A percentile compares a stretch with the other conserved stretches of the same genome.
These are phyloP conservation scores for Raffaelea ambrosiae DNA, from an alignment of 2,329 filamentous ascomycete genomes.

Conservation along the genomic window DNA sequence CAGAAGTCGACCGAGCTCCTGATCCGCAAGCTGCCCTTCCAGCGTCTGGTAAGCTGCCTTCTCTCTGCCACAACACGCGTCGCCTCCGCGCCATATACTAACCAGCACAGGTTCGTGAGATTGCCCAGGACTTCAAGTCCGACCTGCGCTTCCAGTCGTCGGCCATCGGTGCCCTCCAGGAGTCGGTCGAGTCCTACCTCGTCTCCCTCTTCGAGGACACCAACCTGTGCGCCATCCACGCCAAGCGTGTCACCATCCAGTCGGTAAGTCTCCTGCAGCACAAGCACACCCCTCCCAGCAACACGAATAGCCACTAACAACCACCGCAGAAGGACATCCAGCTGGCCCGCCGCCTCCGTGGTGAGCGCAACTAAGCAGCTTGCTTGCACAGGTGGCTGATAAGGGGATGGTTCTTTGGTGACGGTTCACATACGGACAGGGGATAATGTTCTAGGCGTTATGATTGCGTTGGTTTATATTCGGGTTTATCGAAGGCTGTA, in stretches of 20 bases:
- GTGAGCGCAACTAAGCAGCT: slow-evolving; percentile 72
- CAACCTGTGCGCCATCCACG: slow-evolving; percentile 97
- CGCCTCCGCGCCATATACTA: slow-evolving; percentile 1
- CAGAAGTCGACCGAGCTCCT: slow-evolving; percentile 95
- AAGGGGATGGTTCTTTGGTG: slow-evolving; percentile 33
- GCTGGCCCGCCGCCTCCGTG: slow-evolving; percentile 88
- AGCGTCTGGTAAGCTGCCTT: slow-evolving; percentile 62
- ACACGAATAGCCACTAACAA: slow-evolving; percentile 23
- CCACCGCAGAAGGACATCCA: slow-evolving; percentile 76
- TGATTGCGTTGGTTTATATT: slow-evolving; percentile 28
- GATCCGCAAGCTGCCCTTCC: slow-evolving; percentile 95
- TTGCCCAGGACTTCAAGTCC: slow-evolving; percentile 91
- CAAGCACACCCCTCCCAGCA: not conserved
- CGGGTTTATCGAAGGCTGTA: slow-evolving; percentile 31
- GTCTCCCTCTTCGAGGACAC: slow-evolving; percentile 98
- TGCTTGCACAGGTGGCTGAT: not conserved
- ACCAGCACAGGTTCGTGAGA: slow-evolving; percentile 67
- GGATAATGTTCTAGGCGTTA: slow-evolving; percentile 36
- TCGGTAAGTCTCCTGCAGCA: slow-evolving; percentile 33
- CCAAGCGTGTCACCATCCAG: slow-evolving; percentile 98
- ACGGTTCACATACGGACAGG: slow-evolving; percentile 20
- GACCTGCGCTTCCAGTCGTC: slow-evolving; percentile 97
- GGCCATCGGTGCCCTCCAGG: slow-evolving; percentile 93
- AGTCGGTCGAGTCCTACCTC: slow-evolving; percentile 97
- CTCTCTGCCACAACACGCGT: not conserved